Conservation (phyloP, 2,329 filamentous ascomycete genomes). For the Aureobasidium subglaciale region DNA sequence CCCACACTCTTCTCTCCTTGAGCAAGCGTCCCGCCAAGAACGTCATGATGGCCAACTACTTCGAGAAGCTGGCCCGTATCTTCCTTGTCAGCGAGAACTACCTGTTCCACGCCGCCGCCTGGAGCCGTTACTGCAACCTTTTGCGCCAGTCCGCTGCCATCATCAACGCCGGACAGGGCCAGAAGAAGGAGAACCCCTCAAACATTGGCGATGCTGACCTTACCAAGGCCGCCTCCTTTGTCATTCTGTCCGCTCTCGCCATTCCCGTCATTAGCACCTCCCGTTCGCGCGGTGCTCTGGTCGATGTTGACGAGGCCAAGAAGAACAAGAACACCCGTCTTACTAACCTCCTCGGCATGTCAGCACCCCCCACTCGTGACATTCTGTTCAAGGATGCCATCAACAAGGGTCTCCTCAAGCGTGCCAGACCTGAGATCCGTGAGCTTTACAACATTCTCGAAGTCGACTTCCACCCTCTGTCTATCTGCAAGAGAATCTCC, state of each 20-base stretch:
- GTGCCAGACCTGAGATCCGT: slow-evolving; percentile 86
- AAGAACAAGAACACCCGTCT: slow-evolving; percentile 99
- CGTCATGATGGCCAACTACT: slow-evolving; percentile 99
- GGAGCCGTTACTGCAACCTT: slow-evolving; percentile 95
- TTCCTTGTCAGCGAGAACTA: slow-evolving; percentile 99
- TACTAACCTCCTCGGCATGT: slow-evolving; percentile 93
- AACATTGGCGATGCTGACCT: slow-evolving; percentile 77
- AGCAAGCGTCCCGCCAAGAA: slow-evolving; percentile 99
- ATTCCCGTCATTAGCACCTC: slow-evolving; percentile 99
- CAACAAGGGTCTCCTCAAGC: slow-evolving; percentile 89
- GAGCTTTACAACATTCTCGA: slow-evolving; percentile 98
- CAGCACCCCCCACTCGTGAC: slow-evolving; percentile 76
- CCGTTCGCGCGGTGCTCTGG: slow-evolving; percentile 86
- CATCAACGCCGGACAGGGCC: slow-evolving; percentile 75
- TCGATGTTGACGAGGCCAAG: slow-evolving; percentile 92
- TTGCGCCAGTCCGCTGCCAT: slow-evolving; percentile 82
- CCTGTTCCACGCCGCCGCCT: slow-evolving; percentile 95
- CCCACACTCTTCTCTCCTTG: slow-evolving; percentile 91
- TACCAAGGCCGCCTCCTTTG: slow-evolving; percentile 90
- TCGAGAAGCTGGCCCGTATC: slow-evolving; percentile 97
- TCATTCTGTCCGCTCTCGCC: slow-evolving; percentile 88
- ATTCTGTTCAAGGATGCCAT: slow-evolving; percentile 93
- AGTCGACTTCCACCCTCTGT: slow-evolving; percentile 97
- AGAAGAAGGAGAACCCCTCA: slow-evolving; percentile 90
- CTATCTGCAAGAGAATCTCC: slow-evolving; percentile 98